These are phyloP conservation scores for Paspalum vaginatum DNA, from an alignment of 176 grass and related monocot genomes.

Conservation along the genomic window DNA sequence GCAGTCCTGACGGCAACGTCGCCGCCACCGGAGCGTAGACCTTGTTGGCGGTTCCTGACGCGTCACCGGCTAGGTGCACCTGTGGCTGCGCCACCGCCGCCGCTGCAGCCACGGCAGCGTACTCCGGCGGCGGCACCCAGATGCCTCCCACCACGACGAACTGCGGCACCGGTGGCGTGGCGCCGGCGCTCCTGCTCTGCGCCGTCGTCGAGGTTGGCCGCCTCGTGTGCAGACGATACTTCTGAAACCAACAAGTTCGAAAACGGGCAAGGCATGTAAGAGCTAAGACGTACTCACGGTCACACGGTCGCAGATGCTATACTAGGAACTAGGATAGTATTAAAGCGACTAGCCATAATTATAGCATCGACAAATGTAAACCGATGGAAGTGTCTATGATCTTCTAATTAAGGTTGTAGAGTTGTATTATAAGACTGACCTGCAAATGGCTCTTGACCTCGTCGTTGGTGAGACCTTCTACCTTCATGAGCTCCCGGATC, in stretches of 20 bases:
- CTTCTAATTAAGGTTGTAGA: too few species aligned
- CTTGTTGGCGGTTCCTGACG: slow-evolving; percentile 13
- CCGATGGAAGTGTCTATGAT: too few species aligned
- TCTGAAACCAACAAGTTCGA: slow-evolving; percentile 33
- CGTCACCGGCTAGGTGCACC: background rate
- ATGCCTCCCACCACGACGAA: slow-evolving; percentile 64
- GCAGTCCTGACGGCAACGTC: slow-evolving; percentile 7
- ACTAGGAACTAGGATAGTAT: background rate
- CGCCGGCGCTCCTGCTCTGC: slow-evolving; percentile 25
- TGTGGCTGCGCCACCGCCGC: slow-evolving; percentile 17
- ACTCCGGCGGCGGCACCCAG: slow-evolving; percentile 53
- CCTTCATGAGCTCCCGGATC: slow-evolving; percentile 70
- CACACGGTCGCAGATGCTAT: too few species aligned
- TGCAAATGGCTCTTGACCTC: slow-evolving; percentile 74
- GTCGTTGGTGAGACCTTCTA: slow-evolving; percentile 65
- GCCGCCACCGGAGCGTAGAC: slow-evolving; percentile 51
- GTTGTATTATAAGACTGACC: slow-evolving; percentile 13
- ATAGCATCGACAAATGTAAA: background rate
- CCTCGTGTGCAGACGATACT: slow-evolving; percentile 65
- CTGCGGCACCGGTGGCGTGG: slow-evolving; percentile 24
- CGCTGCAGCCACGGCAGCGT: background rate
- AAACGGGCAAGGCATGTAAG: background rate
- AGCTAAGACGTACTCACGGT: background rate
- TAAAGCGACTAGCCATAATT: background rate
- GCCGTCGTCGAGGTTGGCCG: slow-evolving; percentile 45